Evolutionary conservation across 345 rosid species (phyloP).

Genomic region (Eucalyptus lansdowneana): DNA sequence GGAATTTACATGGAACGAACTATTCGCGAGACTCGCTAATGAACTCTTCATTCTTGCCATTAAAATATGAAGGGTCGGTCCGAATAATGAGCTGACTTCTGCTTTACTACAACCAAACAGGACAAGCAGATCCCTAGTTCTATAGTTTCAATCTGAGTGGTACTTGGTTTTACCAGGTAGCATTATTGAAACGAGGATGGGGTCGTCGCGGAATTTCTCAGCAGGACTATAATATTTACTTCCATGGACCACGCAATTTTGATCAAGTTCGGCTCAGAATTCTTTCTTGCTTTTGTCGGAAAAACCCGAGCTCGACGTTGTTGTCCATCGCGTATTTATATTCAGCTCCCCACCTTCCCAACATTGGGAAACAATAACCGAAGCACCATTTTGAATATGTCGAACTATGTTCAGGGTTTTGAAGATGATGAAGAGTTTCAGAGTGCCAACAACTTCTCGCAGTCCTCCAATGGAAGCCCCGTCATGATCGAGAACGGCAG

Average conservation of each 20-base stretch:
- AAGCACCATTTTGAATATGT: conserved; percentile 12
- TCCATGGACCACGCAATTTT: neutral
- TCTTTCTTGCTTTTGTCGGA: conserved; percentile 26
- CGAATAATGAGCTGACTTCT: neutral
- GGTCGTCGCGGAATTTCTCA: conserved; percentile 14
- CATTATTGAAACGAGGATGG: neutral
- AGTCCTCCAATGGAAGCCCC: conserved; percentile 32
- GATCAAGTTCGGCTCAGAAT: conserved; percentile 1
- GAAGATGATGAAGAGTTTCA: conserved; percentile 35
- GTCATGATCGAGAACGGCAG: conserved; percentile 3
- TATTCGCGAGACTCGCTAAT: neutral
- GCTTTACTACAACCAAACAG: neutral
- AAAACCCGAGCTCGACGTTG: neutral
- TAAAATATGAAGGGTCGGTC: neutral
- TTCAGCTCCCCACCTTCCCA: neutral
- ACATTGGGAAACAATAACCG: neutral
- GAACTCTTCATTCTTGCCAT: neutral
- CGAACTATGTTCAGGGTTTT: conserved; percentile 25
- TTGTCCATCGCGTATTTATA: neutral
- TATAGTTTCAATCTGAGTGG: neutral
- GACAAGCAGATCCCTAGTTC: conserved; percentile 16
- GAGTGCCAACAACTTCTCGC: conserved; percentile 8
- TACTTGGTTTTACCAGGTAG: neutral
- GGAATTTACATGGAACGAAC: neutral
- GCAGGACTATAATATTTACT: neutral